A percentile compares a stretch with the other conserved stretches of the same genome.
Evolutionary conservation across 495 filamentous ascomycete genomes (phyloP).

Genomic region (Penicillium pulvis): DNA sequence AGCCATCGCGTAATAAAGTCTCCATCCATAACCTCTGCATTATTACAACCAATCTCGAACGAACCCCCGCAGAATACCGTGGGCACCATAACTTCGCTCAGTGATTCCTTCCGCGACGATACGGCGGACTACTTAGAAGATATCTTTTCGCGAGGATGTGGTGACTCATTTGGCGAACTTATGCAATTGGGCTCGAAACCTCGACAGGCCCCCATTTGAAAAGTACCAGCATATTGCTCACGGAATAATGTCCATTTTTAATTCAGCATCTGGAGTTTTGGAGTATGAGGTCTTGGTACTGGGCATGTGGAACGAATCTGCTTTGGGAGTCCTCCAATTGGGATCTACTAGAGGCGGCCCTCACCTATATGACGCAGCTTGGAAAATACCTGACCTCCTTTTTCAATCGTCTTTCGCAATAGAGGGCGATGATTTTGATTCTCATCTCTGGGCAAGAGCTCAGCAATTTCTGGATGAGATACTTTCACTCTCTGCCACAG

Average conservation of each 20-base stretch:
- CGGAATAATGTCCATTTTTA: background rate
- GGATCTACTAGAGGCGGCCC: no score
- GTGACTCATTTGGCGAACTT: conserved; percentile 32
- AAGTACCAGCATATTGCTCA: background rate
- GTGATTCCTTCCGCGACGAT: conserved; percentile 46
- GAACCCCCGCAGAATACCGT: conserved; percentile 8
- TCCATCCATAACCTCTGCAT: background rate
- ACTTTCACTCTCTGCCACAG: no score
- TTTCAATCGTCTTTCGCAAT: no score
- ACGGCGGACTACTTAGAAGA: conserved; percentile 42
- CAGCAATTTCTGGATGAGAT: no score
- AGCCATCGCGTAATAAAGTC: background rate
- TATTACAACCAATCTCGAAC: conserved; percentile 2
- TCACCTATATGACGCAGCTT: no score
- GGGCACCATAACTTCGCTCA: conserved; percentile 10
- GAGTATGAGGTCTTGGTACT: background rate
- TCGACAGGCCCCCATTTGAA: background rate
- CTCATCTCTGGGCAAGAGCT: no score
- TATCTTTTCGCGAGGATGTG: conserved; percentile 32
- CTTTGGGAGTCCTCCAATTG: background rate
- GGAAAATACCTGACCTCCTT: no score
- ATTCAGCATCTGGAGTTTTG: background rate
- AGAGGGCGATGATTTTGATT: no score
- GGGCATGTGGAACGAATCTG: background rate
- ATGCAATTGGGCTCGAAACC: conserved; percentile 24